A percentile compares a stretch with the other conserved stretches of the same genome.
phyloP scores from a whole-genome alignment of 2,329 filamentous ascomycete genomes.

The Xylariaceae sp. region DNA sequence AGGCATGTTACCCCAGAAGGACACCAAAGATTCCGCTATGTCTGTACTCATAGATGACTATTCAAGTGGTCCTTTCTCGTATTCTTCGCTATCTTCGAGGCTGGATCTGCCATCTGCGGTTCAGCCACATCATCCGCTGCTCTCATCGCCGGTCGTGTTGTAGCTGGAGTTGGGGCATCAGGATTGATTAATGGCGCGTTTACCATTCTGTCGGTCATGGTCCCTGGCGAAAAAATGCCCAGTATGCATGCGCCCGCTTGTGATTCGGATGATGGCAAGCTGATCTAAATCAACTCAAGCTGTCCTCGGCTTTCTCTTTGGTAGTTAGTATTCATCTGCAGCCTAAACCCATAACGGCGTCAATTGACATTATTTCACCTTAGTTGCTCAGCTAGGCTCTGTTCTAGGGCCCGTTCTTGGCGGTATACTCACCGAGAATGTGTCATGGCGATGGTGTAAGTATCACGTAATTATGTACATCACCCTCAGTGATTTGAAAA shows the following conservation, averaged over 20 bases:
- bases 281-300: too few species aligned
- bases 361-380: neutral
- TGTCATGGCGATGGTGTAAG: slow-evolving; percentile 19
- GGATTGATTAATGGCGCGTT: neutral
- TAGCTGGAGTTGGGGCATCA: neutral
- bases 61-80: neutral
- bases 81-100: neutral
- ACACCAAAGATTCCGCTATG: neutral
- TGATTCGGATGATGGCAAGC: too few species aligned
- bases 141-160: neutral
- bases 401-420: slow-evolving; percentile 13
- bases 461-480: too few species aligned
- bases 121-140: neutral
- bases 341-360: neutral
- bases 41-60: neutral
- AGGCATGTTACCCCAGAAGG: neutral
- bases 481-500: too few species aligned
- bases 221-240: neutral
- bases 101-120: neutral
- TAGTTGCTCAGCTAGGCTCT: slow-evolving; percentile 12
- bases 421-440: slow-evolving; percentile 11
- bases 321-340: neutral
- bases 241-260: neutral
- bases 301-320: neutral
- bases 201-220: neutral